Base-by-base conservation (phyloP, 139 green algal genomes). In the Chlorella sp. region DNA sequence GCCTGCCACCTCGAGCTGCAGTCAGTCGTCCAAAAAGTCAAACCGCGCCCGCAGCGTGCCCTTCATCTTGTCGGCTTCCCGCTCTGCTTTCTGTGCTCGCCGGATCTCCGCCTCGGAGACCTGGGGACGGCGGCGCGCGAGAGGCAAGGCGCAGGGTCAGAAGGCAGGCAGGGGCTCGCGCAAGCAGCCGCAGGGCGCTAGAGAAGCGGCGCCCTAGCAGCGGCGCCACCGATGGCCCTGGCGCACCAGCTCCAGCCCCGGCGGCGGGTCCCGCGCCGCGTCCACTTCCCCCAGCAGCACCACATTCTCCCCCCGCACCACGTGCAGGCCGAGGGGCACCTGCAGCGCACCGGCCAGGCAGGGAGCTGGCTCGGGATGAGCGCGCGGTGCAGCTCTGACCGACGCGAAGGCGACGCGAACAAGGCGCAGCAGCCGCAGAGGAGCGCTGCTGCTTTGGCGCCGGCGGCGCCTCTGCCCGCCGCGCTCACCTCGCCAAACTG, bases 251-350 rank as follows among this genome's bases (percentile, higher is more conserved):
- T 86, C 71, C 40, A 91, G 72, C 41, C 76, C 72, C 31, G 63
- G 21, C 27, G 76, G 81, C 5, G 90, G 85, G 35, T 95, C 90
- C 33, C 76, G 66, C 4, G 58, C 50, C 33, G 79, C 73, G 42
- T 93, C 91, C 38, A 96, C 77, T 51, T 90, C 82, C 21, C 90
- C 91, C 70, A 96, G 76, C 33, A 95, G 74, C 14, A 96, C 91
- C 31, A 96, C 87, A 65, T 96, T 96, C 77, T 96, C 91, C 5
- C 91, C 91, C n/a, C 91, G 79, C 25, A 95, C 42, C 25, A 80
- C 23, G 17, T 74, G 27, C 11, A 84, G 5, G 0, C 70, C 68
- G 4, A 83, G 29, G 19, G 58, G 41, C 35, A 83, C 40, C n/a
- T 94, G n/a, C 8, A 9, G n/a, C n/a, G n/a, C n/a, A n/a, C n/a